Evolutionary conservation across 2,329 filamentous ascomycete genomes (phyloP), one percentile per base, ranked within the genome.

Genomic region (Penicillium occitanis): DNA sequence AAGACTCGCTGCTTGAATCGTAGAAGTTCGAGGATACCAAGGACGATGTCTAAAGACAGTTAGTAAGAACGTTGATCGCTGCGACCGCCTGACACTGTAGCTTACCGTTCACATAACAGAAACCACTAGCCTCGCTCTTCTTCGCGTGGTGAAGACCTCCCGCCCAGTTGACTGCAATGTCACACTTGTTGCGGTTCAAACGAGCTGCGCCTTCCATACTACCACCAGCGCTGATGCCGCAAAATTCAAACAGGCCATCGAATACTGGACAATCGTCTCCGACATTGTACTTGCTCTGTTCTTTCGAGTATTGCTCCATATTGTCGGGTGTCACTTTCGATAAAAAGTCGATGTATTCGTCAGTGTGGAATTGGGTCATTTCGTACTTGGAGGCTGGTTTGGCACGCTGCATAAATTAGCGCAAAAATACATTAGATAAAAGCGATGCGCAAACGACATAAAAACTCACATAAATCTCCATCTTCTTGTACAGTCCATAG

Each of bases 91-190:
- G 19, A n/a, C 13, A 13, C 50, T 63, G 14, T 37, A 65, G 50
- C 71, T 67, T 73, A 80, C 78, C 94, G 78, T 99, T 99, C 81
- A 98, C 94, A 79, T 99, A 99, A 80, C 95, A 99, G 78, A 99
- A 99, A 0, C 95, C 95, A 57, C 91, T 95, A 0, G 95, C 94
- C 80, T 97, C 93, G 66, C 91, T 90, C 77, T 94, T 95, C 79
- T 98, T 97, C 46, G 95, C 95, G 75, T 99, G 95, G 78, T 99
- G 95, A 48, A 99, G 86, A 51, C 95, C 95, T 65, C 95, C 95
- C 30, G 93, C 94, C 95, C 95, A 99, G 72, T 96, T 96, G 65
- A 82, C 75, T 11, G 87, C 87, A 67, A 90, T 85, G 71, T 90
- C 88, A 73, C 88, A 90, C 73, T 90, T 90, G 58, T 86, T 86